Evolutionary conservation across 768 basidiomycete genomes (phyloP), one percentile per base, ranked within the genome.

Genomic region (Coprinopsis strossmayeri): DNA sequence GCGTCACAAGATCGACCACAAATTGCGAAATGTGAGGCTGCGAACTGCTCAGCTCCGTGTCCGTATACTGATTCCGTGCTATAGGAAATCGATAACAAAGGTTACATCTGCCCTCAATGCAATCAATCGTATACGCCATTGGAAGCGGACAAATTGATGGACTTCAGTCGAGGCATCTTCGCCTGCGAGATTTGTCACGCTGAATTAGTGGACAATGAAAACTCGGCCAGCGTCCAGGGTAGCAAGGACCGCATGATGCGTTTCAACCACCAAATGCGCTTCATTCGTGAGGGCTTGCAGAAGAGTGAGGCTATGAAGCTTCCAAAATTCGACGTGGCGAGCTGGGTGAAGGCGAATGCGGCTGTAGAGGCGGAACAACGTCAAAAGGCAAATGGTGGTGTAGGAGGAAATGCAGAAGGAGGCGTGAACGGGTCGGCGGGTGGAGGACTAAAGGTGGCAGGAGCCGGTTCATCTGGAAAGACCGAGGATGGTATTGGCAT

Each of bases 231-330:
- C 50, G 85, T 88, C 4, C 70, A 71, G 51, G 90, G 89, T 9
- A 90, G 84, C 57, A 87, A 95, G 67, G 95, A 98, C 64, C 78
- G 91, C 50, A 96, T 98, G 92, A 88, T 93, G 65, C 73, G 91
- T 53, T 93, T 98, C 64, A 95, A 96, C 64, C 74, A 81, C 53
- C 89, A 93, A 63, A 94, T 94, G 74, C 77, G 84, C 26, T 87
- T 85, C 58, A 81, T 98, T 39, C 77, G 86, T 27, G 91, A 93
- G 55, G 87, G 91, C 2, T 64, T 99, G 57, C 84, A 91, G 59
- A 87, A 84, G 63, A 90, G 91, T 52, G 95, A 97, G 59, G 77
- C 80, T 18, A 89, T 94, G 79, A 74, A 84, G 26, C 67, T 95
- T 37, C 91, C 91, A 38, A 82, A 81, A 85, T 79, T 95, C 58